Evolutionary conservation across 345 rosid genomes (phyloP).

Genomic region (Crucihimalaya himalaica): DNA sequence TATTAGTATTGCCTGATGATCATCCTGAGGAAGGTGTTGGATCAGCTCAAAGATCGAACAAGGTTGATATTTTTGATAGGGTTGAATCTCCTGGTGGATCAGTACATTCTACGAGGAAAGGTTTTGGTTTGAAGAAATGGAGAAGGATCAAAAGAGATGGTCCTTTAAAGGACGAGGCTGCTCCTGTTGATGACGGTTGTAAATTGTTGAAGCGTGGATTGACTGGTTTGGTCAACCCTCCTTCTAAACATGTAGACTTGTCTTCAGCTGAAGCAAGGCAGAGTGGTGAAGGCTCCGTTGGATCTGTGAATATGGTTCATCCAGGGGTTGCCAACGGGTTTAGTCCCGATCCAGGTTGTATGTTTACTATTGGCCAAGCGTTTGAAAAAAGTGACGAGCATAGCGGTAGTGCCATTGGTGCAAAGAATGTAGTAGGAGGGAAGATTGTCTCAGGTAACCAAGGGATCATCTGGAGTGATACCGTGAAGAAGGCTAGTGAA

Average conservation of each 20-base stretch:
- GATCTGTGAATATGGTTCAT: constrained; percentile 46
- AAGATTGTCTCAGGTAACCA: constrained; percentile 49
- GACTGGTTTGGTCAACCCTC: constrained; percentile 49
- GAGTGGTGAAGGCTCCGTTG: constrained; percentile 55
- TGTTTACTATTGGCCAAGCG: constrained; percentile 50
- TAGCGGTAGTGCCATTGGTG: constrained; percentile 53
- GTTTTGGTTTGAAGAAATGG: constrained; percentile 93
- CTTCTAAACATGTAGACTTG: constrained; percentile 44
- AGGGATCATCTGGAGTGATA: constrained; percentile 45
- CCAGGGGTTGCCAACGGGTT: constrained; percentile 40
- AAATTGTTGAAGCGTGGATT: constrained; percentile 72
- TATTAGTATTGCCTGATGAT: constrained; percentile 23
- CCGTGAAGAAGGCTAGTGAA: constrained; percentile 73
- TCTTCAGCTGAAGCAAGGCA: constrained; percentile 45
- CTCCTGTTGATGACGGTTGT: constrained; percentile 44
- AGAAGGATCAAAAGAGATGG: constrained; percentile 75
- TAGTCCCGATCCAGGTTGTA: constrained; percentile 55
- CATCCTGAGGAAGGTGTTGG: constrained; percentile 24
- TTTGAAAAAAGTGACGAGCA: constrained; percentile 69
- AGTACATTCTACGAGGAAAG: constrained; percentile 50
- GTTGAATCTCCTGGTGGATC: constrained; percentile 43
- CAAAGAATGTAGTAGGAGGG: constrained; percentile 51
- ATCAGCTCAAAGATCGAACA: constrained; percentile 32
- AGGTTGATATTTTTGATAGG: background rate
- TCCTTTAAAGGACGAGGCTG: constrained; percentile 50